Evolutionary conservation across 768 basidiomycete genomes (phyloP).

Genomic region (Mycena haematopus): DNA sequence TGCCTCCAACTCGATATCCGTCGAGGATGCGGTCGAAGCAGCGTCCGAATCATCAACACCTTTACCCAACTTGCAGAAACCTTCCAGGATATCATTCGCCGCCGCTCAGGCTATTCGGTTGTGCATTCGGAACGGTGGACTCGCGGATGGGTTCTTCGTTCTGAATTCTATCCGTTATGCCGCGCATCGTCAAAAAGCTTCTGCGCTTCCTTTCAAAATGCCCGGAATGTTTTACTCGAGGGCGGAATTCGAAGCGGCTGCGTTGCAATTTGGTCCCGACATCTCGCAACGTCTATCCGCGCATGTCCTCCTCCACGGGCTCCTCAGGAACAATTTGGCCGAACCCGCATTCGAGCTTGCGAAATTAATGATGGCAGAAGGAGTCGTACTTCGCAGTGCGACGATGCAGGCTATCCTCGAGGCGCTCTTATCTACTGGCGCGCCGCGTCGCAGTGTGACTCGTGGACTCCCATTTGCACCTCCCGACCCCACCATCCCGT

Average conservation of each 20-base stretch:
- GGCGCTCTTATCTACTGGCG: conserved; percentile 23
- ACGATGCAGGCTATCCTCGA: conserved; percentile 58
- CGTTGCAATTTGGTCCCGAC: conserved; percentile 53
- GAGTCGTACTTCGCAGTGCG: conserved; percentile 53
- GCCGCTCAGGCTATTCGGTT: conserved; percentile 61
- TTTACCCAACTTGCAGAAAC: conserved; percentile 17
- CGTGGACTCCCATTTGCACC: conserved; percentile 19
- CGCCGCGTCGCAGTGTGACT: conserved; percentile 26
- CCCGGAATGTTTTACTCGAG: conserved; percentile 25
- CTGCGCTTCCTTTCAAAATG: conserved; percentile 26
- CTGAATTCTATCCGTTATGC: conserved; percentile 64
- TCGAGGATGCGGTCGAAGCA: conserved; percentile 19
- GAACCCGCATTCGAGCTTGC: conserved; percentile 57
- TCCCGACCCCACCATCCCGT: conserved; percentile 24
- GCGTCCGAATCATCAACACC: conserved; percentile 19
- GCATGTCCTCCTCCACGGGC: conserved; percentile 69
- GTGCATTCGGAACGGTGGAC: conserved; percentile 47
- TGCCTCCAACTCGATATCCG: conserved; percentile 3
- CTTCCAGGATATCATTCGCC: conserved; percentile 33
- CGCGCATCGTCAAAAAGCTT: conserved; percentile 31
- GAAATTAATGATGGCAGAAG: conserved; percentile 57
- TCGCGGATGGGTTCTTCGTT: conserved; percentile 60
- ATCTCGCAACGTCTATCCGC: conserved; percentile 66
- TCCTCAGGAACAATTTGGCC: conserved; percentile 58
- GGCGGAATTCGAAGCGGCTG: conserved; percentile 42